Conservation (phyloP, 306 rosid species). For the Crotalaria pallida region DNA sequence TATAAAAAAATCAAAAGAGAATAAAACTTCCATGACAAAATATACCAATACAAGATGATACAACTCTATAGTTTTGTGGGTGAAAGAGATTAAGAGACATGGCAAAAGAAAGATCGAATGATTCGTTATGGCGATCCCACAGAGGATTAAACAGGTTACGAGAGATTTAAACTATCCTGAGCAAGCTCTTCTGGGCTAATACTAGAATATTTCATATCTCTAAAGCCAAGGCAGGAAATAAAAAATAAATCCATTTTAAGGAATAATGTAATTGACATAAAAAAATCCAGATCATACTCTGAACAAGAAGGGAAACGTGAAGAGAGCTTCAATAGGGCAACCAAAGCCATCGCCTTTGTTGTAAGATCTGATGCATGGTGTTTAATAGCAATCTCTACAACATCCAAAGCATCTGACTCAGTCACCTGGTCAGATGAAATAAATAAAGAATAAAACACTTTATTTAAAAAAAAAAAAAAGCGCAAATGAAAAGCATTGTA, state of each 20-base stretch:
- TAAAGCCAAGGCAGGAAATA: slow-evolving; percentile 8
- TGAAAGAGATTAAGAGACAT: neutral
- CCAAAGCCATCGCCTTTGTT: slow-evolving; percentile 86
- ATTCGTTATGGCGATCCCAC: neutral
- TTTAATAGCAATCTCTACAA: slow-evolving; percentile 64
- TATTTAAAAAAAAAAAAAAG: neutral
- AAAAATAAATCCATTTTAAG: slow-evolving; percentile 20
- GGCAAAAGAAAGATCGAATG: neutral
- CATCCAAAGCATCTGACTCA: slow-evolving; percentile 80
- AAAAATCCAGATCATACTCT: slow-evolving; percentile 51
- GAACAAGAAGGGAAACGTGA: slow-evolving; percentile 96
- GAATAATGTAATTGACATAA: neutral
- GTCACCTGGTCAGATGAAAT: slow-evolving; percentile 60
- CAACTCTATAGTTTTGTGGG: neutral
- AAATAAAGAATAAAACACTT: neutral
- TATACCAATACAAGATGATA: slow-evolving; percentile 4
- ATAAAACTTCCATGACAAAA: slow-evolving; percentile 21
- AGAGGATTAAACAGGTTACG: neutral
- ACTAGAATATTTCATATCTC: slow-evolving; percentile 14
- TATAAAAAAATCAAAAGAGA: slow-evolving; percentile 22
- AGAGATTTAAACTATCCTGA: slow-evolving; percentile 10
- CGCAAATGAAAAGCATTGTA: neutral
- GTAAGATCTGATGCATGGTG: slow-evolving; percentile 68
- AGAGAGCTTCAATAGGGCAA: slow-evolving; percentile 83
- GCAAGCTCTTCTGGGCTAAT: neutral